Evolutionary conservation across 345 rosid species (phyloP).

Genomic region (Conringia planisiliqua): DNA sequence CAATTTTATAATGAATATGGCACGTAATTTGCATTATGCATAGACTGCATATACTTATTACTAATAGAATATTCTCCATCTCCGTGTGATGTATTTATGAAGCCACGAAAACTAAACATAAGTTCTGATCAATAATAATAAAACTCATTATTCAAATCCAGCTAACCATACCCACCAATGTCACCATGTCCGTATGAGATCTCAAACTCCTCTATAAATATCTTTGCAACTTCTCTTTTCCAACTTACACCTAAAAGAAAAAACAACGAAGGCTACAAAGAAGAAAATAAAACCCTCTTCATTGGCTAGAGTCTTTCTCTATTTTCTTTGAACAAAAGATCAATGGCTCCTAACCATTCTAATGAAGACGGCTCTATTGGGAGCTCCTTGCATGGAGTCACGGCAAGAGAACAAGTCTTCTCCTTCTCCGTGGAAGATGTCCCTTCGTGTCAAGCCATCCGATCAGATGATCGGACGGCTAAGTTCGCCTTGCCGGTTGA

Average conservation of each 20-base stretch:
- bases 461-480: constrained; percentile 38
- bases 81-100: constrained; percentile 2
- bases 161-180: constrained; percentile 13
- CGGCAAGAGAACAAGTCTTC: constrained; percentile 59
- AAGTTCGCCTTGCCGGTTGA: constrained; percentile 69
- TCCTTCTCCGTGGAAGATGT: constrained; percentile 41
- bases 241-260: constrained; percentile 17
- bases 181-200: background rate
- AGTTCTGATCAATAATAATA: background rate
- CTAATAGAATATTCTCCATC: constrained; percentile 9
- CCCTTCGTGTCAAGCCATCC: constrained; percentile 4
- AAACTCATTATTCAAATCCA: background rate
- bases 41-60: background rate
- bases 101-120: background rate
- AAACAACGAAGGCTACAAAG: constrained; percentile 5
- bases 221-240: background rate
- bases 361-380: constrained; percentile 41
- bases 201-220: constrained; percentile 11
- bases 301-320: background rate
- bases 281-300: background rate
- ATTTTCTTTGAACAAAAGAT: background rate
- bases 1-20: background rate
- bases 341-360: constrained; percentile 36
- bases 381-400: constrained; percentile 63
- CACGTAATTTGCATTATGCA: constrained; percentile 18